phyloP scores from a whole-genome alignment of 176 grass and related monocot species.

The Musa beccarii region DNA sequence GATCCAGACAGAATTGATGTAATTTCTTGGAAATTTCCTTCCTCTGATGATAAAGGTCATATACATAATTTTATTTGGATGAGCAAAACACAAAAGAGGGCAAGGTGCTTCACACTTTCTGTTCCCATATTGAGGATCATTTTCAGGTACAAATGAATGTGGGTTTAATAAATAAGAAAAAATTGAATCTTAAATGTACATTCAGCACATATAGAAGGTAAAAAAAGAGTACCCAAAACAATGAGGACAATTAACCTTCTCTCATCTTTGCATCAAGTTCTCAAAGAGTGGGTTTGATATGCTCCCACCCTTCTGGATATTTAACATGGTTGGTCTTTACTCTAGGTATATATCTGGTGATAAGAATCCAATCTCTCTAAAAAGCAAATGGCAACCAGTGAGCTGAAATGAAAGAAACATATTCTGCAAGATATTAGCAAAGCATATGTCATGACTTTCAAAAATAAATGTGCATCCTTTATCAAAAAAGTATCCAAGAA shows the following conservation, averaged over 20 bases:
- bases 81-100: constrained; percentile 75
- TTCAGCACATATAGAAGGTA: neutral
- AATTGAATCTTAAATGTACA: neutral
- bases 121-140: constrained; percentile 86
- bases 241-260: constrained; percentile 34
- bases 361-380: neutral
- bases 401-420: neutral
- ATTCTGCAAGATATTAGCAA: no score
- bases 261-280: constrained; percentile 92
- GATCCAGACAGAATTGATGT: constrained; percentile 79
- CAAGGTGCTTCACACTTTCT: constrained; percentile 83
- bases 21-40: constrained; percentile 88
- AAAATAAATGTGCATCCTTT: no score
- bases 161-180: neutral
- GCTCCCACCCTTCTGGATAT: constrained; percentile 89
- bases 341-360: constrained; percentile 48
- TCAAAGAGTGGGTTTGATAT: constrained; percentile 75
- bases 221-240: constrained; percentile 1
- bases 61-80: constrained; percentile 88
- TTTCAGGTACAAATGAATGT: constrained; percentile 50
- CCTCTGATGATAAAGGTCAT: constrained; percentile 72
- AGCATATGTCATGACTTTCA: no score
- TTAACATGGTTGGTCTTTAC: constrained; percentile 90
- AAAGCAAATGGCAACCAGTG: neutral
- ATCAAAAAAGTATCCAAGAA: neutral